Conservation (phyloP, 2,329 filamentous ascomycete species). For the Trichophyton verrucosum region DNA sequence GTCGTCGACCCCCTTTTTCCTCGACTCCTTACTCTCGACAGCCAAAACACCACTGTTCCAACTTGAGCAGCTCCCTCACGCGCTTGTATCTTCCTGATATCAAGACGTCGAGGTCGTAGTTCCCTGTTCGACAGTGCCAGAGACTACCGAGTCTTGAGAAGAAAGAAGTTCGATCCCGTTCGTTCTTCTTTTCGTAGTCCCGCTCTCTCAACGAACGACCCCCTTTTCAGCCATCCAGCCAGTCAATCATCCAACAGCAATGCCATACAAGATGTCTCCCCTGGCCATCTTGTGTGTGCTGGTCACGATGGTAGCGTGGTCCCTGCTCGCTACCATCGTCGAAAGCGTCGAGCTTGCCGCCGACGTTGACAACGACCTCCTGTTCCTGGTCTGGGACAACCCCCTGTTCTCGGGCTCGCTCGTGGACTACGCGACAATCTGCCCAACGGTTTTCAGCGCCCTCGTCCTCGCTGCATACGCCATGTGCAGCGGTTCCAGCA, state of each 20-base stretch:
- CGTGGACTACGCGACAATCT: slow-evolving; percentile 6
- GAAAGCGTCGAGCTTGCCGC: neutral
- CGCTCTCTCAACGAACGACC: neutral
- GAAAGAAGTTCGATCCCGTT: neutral
- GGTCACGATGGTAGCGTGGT: neutral
- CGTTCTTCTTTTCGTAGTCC: neutral
- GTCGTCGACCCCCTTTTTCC: neutral
- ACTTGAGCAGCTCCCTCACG: neutral
- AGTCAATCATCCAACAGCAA: neutral
- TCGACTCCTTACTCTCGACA: neutral
- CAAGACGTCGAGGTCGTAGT: neutral
- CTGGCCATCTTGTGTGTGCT: neutral
- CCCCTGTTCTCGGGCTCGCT: neutral
- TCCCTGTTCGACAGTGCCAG: neutral
- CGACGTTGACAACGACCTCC: neutral
- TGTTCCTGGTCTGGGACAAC: slow-evolving; percentile 1
- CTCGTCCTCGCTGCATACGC: slow-evolving; percentile 1
- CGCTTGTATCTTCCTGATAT: neutral
- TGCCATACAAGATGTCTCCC: neutral
- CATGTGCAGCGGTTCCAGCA: neutral
- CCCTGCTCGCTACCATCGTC: neutral
- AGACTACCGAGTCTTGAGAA: neutral
- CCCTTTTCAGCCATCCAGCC: neutral
- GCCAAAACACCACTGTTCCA: neutral
- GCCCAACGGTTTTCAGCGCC: slow-evolving; percentile 6